Evolutionary conservation across 2,329 filamentous ascomycete genomes (phyloP).

Genomic region (Setomelanomma holmii): DNA sequence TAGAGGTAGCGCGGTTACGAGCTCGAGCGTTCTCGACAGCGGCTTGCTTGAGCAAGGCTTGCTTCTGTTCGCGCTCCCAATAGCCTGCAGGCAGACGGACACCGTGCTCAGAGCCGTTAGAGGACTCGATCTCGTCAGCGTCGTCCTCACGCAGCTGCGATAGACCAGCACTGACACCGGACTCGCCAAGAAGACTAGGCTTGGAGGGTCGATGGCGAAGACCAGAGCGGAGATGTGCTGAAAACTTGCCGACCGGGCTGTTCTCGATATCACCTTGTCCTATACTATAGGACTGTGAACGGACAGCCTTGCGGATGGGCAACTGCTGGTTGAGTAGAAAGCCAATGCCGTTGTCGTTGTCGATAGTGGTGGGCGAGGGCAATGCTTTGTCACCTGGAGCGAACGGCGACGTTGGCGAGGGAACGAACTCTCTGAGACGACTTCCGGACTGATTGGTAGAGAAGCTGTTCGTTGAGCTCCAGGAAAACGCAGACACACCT

Average conservation of each 20-base stretch:
- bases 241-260: constrained; percentile 54
- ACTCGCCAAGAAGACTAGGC: constrained; percentile 75
- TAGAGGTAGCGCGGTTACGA: constrained; percentile 39
- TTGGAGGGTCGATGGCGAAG: constrained; percentile 82
- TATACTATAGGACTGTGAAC: constrained; percentile 96
- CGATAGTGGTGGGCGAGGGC: constrained; percentile 45
- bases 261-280: constrained; percentile 75
- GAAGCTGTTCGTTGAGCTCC: constrained; percentile 51
- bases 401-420: not conserved
- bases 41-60: constrained; percentile 46
- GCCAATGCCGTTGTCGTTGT: constrained; percentile 58
- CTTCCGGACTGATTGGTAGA: constrained; percentile 27
- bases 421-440: constrained; percentile 38
- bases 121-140: constrained; percentile 71
- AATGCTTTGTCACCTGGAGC: constrained; percentile 2
- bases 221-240: constrained; percentile 56
- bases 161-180: constrained; percentile 30
- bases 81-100: constrained; percentile 46
- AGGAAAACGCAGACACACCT: constrained; percentile 52
- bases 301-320: constrained; percentile 89
- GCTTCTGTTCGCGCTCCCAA: constrained; percentile 42
- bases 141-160: constrained; percentile 48
- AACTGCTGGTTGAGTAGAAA: constrained; percentile 57
- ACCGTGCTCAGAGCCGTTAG: constrained; percentile 63
- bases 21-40: constrained; percentile 45